phyloP scores from a whole-genome alignment of 1,284 basidiomycete species.

The Naganishia sp. region DNA sequence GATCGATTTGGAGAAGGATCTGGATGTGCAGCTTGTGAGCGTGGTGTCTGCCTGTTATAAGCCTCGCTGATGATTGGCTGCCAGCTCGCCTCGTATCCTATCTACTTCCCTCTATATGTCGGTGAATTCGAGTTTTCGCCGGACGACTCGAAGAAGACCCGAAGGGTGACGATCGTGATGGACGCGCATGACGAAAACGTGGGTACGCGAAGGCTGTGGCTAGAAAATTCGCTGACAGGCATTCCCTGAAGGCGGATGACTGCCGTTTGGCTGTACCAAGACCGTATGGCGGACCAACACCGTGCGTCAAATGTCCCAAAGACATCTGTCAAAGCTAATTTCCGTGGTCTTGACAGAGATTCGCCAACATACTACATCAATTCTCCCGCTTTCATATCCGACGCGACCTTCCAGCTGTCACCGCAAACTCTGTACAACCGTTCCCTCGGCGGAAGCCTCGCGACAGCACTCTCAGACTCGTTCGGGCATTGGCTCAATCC shows the following conservation, averaged over 20 bases:
- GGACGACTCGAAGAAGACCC: conserved; percentile 32
- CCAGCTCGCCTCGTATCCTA: conserved; percentile 50
- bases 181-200: conserved; percentile 47
- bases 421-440: conserved; percentile 24
- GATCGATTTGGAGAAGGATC: conserved; percentile 36
- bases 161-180: conserved; percentile 45
- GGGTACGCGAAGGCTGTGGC: conserved; percentile 18
- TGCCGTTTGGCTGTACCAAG: conserved; percentile 39
- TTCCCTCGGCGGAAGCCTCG: conserved; percentile 19
- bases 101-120: conserved; percentile 52
- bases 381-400: conserved; percentile 16
- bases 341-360: neutral
- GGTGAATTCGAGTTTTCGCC: conserved; percentile 47
- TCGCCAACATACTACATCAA: conserved; percentile 21
- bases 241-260: conserved; percentile 32
- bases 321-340: neutral
- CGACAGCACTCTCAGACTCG: conserved; percentile 33
- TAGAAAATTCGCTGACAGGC: conserved; percentile 13
- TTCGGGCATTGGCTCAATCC: conserved; percentile 42
- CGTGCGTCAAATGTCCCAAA: neutral
- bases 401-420: conserved; percentile 21
- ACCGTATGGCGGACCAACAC: conserved; percentile 18
- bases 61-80: neutral
- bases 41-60: neutral
- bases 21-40: conserved; percentile 43